phyloP scores from a whole-genome alignment of 768 basidiomycete genomes.

The Sarcodon aspratus region DNA sequence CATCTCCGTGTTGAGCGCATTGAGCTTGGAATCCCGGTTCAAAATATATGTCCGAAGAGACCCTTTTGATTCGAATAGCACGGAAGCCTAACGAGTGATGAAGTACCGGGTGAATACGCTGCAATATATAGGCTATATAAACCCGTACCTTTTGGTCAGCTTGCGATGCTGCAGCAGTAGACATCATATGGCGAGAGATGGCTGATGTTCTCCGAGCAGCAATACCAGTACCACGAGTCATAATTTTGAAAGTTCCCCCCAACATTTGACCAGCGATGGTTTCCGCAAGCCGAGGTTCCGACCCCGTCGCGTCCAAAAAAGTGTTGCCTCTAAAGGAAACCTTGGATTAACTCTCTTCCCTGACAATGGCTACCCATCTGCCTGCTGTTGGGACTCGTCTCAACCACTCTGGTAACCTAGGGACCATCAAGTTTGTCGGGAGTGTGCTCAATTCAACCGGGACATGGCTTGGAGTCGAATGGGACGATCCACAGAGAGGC shows the following conservation, averaged over 20 bases:
- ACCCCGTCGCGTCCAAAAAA: too few species aligned
- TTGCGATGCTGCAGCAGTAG: conserved; percentile 14
- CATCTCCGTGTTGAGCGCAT: conserved; percentile 77
- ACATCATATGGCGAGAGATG: conserved; percentile 39
- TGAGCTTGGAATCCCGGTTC: conserved; percentile 71
- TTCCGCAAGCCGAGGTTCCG: too few species aligned
- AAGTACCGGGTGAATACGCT: background rate
- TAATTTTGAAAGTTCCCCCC: too few species aligned
- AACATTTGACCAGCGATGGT: too few species aligned
- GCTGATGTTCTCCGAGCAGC: conserved; percentile 31
- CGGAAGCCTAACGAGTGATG: conserved; percentile 21
- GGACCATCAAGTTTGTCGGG: conserved; percentile 65
- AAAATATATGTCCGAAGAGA: conserved; percentile 60
- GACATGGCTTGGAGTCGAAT: conserved; percentile 93
- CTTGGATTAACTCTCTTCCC: too few species aligned
- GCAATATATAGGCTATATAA: background rate
- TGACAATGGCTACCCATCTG: conserved; percentile 4
- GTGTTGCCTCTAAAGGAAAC: too few species aligned
- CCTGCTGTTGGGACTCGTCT: conserved; percentile 45
- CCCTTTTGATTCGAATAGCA: conserved; percentile 60
- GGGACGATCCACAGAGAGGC: conserved; percentile 79
- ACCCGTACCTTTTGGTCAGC: background rate
- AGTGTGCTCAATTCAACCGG: conserved; percentile 51
- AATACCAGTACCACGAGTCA: background rate
- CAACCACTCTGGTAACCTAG: conserved; percentile 37